Evolutionary conservation across 2,329 filamentous ascomycete species (phyloP).

Genomic region (Diplodia scrobiculata): DNA sequence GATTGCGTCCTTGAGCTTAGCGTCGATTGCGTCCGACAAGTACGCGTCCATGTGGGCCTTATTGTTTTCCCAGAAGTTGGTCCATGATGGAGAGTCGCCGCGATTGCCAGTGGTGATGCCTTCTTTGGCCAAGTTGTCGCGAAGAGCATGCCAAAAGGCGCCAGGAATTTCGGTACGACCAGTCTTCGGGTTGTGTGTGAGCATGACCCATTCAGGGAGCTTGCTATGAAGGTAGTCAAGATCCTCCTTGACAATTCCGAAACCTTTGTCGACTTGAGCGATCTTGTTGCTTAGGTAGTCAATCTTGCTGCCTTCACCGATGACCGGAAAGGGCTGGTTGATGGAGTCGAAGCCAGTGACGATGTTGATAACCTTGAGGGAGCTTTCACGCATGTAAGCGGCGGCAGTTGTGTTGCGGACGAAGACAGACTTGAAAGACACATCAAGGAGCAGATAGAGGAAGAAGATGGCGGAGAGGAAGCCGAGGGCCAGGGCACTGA

Average conservation of each 20-base stretch:
- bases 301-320: not conserved
- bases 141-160: constrained; percentile 67
- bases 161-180: constrained; percentile 60
- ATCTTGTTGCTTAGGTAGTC: constrained; percentile 4
- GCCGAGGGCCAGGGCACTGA: constrained; percentile 5
- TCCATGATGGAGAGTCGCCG: constrained; percentile 41
- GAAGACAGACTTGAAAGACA: constrained; percentile 3
- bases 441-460: constrained; percentile 2
- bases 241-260: constrained; percentile 16
- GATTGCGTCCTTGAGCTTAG: constrained; percentile 40
- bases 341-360: not conserved
- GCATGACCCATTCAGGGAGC: constrained; percentile 60
- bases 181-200: constrained; percentile 54
- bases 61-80: constrained; percentile 58
- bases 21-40: constrained; percentile 9
- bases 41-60: constrained; percentile 46
- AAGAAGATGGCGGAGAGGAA: constrained; percentile 5
- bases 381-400: constrained; percentile 7
- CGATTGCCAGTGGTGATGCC: constrained; percentile 14
- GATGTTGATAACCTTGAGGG: not conserved
- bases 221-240: constrained; percentile 48
- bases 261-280: not conserved
- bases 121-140: constrained; percentile 57
- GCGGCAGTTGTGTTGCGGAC: not conserved
- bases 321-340: not conserved